Evolutionary conservation across 148 eudicot species (phyloP).

Genomic region (Silene uniflora): DNA sequence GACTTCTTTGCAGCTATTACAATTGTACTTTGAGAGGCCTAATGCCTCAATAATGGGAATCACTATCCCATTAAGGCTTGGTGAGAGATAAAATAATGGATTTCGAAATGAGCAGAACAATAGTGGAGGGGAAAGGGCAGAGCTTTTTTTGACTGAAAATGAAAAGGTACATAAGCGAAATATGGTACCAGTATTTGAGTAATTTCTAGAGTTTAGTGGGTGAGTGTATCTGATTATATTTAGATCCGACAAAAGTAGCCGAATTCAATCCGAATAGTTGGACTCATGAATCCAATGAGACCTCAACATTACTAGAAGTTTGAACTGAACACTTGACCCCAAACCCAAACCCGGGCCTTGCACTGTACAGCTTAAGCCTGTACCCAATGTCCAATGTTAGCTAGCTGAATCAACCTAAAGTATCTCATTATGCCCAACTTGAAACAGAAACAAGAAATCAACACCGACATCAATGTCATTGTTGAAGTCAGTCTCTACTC

Average conservation of each 20-base stretch:
- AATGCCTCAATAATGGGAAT: too few relatives aligned
- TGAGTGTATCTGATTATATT: not conserved
- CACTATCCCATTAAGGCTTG: slow-evolving; percentile 4
- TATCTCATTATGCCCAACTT: too few relatives aligned
- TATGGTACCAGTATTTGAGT: slow-evolving; percentile 12
- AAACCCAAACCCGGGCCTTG: too few relatives aligned
- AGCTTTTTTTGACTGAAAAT: slow-evolving; percentile 24
- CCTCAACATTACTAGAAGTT: not conserved
- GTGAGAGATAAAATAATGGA: slow-evolving; percentile 2
- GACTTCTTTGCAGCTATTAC: slow-evolving; percentile 13
- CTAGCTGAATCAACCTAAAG: too few relatives aligned
- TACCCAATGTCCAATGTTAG: too few relatives aligned
- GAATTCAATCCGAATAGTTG: not conserved
- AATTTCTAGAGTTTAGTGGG: slow-evolving; percentile 32
- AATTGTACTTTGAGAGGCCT: not conserved
- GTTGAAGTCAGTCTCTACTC: too few relatives aligned
- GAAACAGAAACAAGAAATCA: too few relatives aligned
- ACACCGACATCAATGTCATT: too few relatives aligned
- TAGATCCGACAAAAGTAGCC: not conserved
- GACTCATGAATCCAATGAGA: not conserved
- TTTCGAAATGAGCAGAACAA: slow-evolving; percentile 12
- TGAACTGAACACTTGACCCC: not conserved
- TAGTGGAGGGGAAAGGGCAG: slow-evolving; percentile 41
- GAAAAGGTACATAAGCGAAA: slow-evolving; percentile 13
- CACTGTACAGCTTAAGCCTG: too few relatives aligned